phyloP scores from a whole-genome alignment of 345 rosid species.

The Fremontodendron californicum region DNA sequence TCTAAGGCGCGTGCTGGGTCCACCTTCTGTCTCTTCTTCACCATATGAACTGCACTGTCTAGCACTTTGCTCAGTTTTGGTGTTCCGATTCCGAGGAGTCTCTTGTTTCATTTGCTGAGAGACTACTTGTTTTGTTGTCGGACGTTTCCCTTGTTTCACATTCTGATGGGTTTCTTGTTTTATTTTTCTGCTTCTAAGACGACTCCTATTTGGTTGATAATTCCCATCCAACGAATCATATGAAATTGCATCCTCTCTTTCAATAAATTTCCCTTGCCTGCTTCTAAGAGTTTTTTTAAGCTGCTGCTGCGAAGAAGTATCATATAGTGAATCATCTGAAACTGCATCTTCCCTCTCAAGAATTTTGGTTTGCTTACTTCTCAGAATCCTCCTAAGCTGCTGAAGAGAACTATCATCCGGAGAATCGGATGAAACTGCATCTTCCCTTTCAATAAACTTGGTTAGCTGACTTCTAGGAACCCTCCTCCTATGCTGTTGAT shows the following conservation, averaged over 20 bases:
- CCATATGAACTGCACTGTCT: no score
- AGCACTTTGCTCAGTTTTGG: conserved; percentile 30
- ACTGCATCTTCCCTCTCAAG: conserved; percentile 24
- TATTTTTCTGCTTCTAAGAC: conserved; percentile 30
- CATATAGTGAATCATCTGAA: conserved; percentile 29
- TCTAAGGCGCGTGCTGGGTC: no score
- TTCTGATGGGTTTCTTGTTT: conserved; percentile 30
- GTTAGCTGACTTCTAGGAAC: conserved; percentile 25
- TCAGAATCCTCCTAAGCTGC: conserved; percentile 17
- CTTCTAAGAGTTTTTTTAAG: conserved; percentile 16
- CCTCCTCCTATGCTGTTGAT: conserved; percentile 18
- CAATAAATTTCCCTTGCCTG: conserved; percentile 14
- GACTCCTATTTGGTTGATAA: conserved; percentile 13
- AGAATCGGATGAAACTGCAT: conserved; percentile 28
- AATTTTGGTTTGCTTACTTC: conserved; percentile 18
- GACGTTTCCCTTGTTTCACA: conserved; percentile 6
- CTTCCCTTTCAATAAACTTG: conserved; percentile 27
- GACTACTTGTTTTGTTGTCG: background rate
- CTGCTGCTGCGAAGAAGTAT: conserved; percentile 2
- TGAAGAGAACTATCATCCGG: conserved; percentile 14
- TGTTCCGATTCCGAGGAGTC: conserved; percentile 26
- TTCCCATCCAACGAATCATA: conserved; percentile 2
- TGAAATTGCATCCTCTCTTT: conserved; percentile 19
- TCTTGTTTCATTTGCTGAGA: conserved; percentile 34
- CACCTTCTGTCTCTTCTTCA: no score